Evolutionary conservation across 176 grass and related monocot genomes (phyloP).

Genomic region (Musa acuminata): DNA sequence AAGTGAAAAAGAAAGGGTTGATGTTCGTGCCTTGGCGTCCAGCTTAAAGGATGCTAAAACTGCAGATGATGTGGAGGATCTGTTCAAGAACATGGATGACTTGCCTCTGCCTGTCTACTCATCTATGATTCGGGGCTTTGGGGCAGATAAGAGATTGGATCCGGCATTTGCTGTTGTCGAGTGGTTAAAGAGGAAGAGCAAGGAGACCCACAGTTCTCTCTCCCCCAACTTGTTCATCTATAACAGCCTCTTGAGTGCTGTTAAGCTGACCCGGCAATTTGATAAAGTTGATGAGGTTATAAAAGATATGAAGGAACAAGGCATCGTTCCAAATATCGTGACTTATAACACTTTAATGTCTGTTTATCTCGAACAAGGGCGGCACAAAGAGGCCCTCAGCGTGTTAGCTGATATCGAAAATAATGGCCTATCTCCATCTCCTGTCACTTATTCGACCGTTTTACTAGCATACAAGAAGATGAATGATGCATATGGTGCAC

Average conservation of each 20-base stretch:
- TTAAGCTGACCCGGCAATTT: constrained; percentile 46
- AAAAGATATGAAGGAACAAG: constrained; percentile 60
- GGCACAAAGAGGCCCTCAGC: constrained; percentile 37
- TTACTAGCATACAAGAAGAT: constrained; percentile 70
- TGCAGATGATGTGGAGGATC: constrained; percentile 39
- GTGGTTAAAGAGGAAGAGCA: constrained; percentile 43
- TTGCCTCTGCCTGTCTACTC: constrained; percentile 71
- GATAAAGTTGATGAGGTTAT: constrained; percentile 34
- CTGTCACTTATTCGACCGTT: constrained; percentile 49
- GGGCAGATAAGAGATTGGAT: constrained; percentile 33
- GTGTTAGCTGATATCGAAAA: constrained; percentile 37
- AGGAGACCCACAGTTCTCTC: not conserved
- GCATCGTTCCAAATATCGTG: constrained; percentile 44
- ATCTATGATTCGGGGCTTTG: constrained; percentile 57
- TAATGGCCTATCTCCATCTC: constrained; percentile 42
- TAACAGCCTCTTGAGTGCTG: constrained; percentile 63
- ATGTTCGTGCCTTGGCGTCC: constrained; percentile 43
- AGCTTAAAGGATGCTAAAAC: constrained; percentile 41
- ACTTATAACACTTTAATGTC: constrained; percentile 79
- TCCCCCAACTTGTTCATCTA: constrained; percentile 61
- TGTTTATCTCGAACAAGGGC: constrained; percentile 50
- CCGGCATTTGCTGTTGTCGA: constrained; percentile 62
- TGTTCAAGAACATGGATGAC: constrained; percentile 29
- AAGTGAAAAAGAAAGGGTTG: constrained; percentile 19
- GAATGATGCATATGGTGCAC: constrained; percentile 36